Base-by-base conservation (phyloP, 768 basidiomycete genomes). In the Suillus hirtellus region DNA sequence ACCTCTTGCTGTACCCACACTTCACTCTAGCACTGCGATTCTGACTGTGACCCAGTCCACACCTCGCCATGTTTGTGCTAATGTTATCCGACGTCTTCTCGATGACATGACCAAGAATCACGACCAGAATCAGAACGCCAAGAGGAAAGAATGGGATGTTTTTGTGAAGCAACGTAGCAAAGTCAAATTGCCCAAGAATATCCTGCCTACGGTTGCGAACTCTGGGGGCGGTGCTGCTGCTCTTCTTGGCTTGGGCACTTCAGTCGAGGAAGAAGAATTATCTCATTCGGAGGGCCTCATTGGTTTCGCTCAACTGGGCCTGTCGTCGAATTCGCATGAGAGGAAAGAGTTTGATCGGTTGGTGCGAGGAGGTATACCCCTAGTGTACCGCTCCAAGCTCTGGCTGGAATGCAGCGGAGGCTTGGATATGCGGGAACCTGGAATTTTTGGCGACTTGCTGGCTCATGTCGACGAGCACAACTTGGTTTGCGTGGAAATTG, bases 361-460 rank as follows among this genome's bases (percentile, higher is more conserved):
- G 7, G 84, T 96, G n/a, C 77, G 92, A 60, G 85, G 79, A 59
- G 97, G 97, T 4, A 92, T 98, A 40, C 97, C 97, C 2, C 81
- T 99, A 15, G 85, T 82, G 12, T 92, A 93, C 70, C 87, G 95
- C n/a, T 81, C 89, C 31, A 93, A 95, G 73, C 84, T 95, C 54
- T 96, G 95, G 93, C 74, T 91, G 60, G 97, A 99, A 79, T 96
- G 93, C 72, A 95, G 92, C 66, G 95, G 95, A 1, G 96, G 90
- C 1, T 79, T 94, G 71, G 96, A 98, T 73, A 89, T 94, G 82
- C 85, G 86, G 65, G 95, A 97, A 69, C 96, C 96, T 2, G 96
- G 96, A 1, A 72, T 91, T 65, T 99, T 98, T 74, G 80, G 84
- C 47, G 96, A 98, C 71, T 75, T 98, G 63, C 79, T 97, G n/a